Base-by-base conservation (phyloP, 1,284 basidiomycete species). In the Hortiboletus rubellus region DNA sequence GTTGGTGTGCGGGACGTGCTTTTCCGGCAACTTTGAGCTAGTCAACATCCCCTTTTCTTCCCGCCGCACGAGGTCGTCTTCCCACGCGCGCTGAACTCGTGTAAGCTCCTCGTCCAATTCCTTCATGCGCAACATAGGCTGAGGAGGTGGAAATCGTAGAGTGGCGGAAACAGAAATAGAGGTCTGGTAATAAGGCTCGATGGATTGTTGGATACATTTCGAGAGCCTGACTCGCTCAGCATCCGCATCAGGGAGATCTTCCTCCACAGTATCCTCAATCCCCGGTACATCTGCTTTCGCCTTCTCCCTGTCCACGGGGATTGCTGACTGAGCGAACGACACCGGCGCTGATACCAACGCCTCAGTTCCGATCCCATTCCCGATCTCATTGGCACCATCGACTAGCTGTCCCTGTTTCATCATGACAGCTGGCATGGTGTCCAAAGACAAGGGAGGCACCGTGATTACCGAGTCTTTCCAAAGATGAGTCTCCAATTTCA, bases 401-500 rank as follows among this genome's bases (percentile, higher is more conserved):
- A 22, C 49, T 37, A 52, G 48, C 6, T 68, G 58, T 54, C 61
- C 58, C 24, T 63, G 67, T 48, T 54, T 62, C 48, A 68, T 61
- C 52, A 72, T 59, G 50, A 63, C 60, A 11, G 74, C 65, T 27
- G 89, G 89, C 11, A 85, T 81, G 18, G 91, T 88, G 60, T 87
- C 83, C 24, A 77, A 63, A 44, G 84, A 82, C 57, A 90, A 78
- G 10, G 80, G 80, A 11, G 92, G 92, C 18, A 92, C 72, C 6
- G 89, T 89, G 63, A 95, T 90, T 54, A 93, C 86, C 48, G 92
- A 93, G 72, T 99, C 96, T 71, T 92, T 93, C 86, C 95, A 96
- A 18, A 99, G 80, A 68, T 94, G 91, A 1, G 92, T 94, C 77
- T 99, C 97, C 64, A 98, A 82, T 70, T 95, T 94, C 68, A 98